These are phyloP conservation scores for Viridothelium virens DNA, from an alignment of 495 filamentous ascomycete genomes.

Conservation along the genomic window DNA sequence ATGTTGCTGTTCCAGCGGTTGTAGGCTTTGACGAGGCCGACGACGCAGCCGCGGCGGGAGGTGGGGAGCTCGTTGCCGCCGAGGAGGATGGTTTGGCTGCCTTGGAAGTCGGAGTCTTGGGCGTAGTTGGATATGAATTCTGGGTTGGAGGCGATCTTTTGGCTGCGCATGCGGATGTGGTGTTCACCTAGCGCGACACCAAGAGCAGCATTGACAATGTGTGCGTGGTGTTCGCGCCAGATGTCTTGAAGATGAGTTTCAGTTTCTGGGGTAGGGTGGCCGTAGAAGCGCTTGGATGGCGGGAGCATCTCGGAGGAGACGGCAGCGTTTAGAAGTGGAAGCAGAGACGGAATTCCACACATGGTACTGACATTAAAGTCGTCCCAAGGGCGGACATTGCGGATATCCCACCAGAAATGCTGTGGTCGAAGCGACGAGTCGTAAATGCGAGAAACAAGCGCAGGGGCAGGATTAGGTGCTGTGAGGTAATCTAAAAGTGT, in stretches of 20 bases:
- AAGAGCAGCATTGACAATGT: conserved; percentile 71
- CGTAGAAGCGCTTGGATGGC: conserved; percentile 39
- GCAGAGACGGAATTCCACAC: conserved; percentile 61
- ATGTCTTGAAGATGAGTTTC: conserved; percentile 62
- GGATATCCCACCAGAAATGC: conserved; percentile 92
- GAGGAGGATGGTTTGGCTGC: conserved; percentile 53
- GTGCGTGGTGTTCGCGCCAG: conserved; percentile 61
- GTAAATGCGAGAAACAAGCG: conserved; percentile 65
- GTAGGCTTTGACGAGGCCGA: conserved; percentile 81
- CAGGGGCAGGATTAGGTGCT: conserved; percentile 66
- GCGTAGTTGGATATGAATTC: conserved; percentile 63
- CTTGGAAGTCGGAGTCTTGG: conserved; percentile 51
- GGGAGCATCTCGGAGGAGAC: conserved; percentile 59
- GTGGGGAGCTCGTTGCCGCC: conserved; percentile 37
- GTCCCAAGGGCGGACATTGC: conserved; percentile 74
- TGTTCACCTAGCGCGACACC: conserved; percentile 57
- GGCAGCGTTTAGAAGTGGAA: conserved; percentile 62
- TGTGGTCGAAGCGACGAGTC: conserved; percentile 61
- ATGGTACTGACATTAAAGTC: conserved; percentile 68
- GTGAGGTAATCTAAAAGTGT: conserved; percentile 73
- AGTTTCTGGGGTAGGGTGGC: conserved; percentile 57
- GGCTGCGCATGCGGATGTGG: conserved; percentile 45
- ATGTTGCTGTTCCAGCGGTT: conserved; percentile 91
- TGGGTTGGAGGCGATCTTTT: conserved; percentile 35
- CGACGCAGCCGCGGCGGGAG: conserved; percentile 57